phyloP scores from a whole-genome alignment of 306 rosid genomes.

The Hippophae tibetana region DNA sequence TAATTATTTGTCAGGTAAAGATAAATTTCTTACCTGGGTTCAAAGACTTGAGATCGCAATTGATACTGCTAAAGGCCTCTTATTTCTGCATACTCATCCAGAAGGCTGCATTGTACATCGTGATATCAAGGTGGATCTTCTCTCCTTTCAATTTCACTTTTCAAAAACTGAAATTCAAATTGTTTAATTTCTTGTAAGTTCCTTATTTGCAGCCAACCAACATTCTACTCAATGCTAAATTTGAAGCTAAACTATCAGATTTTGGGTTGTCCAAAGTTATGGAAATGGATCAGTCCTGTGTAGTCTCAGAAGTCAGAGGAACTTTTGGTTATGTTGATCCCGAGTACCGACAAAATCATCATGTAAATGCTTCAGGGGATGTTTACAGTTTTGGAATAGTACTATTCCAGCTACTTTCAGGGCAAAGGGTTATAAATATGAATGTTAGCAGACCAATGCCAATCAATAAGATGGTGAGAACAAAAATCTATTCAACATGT shows the following conservation, averaged over 20 bases:
- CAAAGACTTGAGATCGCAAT: conserved; percentile 48
- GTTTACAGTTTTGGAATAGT: conserved; percentile 64
- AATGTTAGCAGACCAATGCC: conserved; percentile 35
- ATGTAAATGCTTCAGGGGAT: conserved; percentile 54
- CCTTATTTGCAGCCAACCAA: conserved; percentile 49
- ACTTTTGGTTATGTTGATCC: conserved; percentile 71
- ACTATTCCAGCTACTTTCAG: conserved; percentile 50
- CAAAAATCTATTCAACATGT: neutral
- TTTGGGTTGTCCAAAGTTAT: conserved; percentile 58
- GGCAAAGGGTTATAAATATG: conserved; percentile 44
- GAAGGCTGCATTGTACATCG: conserved; percentile 62
- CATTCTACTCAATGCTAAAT: conserved; percentile 41
- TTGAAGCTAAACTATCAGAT: conserved; percentile 60
- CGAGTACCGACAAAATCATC: conserved; percentile 47
- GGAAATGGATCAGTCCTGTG: conserved; percentile 45
- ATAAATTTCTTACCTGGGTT: conserved; percentile 46
- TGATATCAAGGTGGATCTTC: conserved; percentile 46
- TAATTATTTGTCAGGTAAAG: conserved; percentile 29
- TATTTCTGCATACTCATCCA: conserved; percentile 53
- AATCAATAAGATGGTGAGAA: conserved; percentile 42
- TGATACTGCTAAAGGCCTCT: conserved; percentile 51
- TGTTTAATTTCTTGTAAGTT: conserved; percentile 4
- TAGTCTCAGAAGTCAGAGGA: conserved; percentile 66
- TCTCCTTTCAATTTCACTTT: neutral
- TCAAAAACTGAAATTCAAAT: neutral